Percentiles rank a stretch among this genome's conserved stretches.
These are phyloP conservation scores for Suhomyces wounanorum DNA, from an alignment of 1,139 yeast species.

Conservation along the genomic window DNA sequence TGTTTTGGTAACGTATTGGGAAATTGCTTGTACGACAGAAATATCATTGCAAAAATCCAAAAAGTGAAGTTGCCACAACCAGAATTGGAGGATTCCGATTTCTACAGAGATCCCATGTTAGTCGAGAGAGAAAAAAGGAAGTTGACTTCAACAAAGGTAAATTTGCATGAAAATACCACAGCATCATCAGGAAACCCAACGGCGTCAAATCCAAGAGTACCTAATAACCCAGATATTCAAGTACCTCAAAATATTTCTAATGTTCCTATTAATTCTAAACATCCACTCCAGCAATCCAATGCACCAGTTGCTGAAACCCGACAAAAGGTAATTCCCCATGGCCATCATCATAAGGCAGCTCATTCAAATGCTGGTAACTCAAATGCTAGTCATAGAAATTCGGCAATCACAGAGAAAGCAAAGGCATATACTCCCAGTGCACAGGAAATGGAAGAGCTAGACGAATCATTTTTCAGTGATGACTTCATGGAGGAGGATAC, in stretches of 20 bases:
- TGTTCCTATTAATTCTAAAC: not conserved
- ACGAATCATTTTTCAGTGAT: constrained; percentile 72
- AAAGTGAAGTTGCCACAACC: constrained; percentile 55
- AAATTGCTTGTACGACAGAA: constrained; percentile 74
- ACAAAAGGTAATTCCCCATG: not conserved
- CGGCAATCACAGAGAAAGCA: constrained; percentile 6
- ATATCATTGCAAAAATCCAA: constrained; percentile 57
- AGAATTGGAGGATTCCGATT: constrained; percentile 51
- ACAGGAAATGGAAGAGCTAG: constrained; percentile 46
- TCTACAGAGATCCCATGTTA: constrained; percentile 41
- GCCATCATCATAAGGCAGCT: not conserved
- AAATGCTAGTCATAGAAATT: not conserved
- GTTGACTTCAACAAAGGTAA: constrained; percentile 14
- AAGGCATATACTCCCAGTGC: constrained; percentile 19
- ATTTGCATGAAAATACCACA: constrained; percentile 13
- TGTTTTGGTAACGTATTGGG: constrained; percentile 82
- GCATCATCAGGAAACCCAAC: not conserved
- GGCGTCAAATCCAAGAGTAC: not conserved
- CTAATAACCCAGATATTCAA: not conserved
- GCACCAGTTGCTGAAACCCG: not conserved
- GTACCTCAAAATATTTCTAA: not conserved
- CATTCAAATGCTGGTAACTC: not conserved
- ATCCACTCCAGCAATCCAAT: not conserved
- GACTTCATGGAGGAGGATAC: constrained; percentile 34
- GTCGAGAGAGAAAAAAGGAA: constrained; percentile 32